phyloP scores from a whole-genome alignment of 2,329 filamentous ascomycete genomes.

The Claviceps pusilla region DNA sequence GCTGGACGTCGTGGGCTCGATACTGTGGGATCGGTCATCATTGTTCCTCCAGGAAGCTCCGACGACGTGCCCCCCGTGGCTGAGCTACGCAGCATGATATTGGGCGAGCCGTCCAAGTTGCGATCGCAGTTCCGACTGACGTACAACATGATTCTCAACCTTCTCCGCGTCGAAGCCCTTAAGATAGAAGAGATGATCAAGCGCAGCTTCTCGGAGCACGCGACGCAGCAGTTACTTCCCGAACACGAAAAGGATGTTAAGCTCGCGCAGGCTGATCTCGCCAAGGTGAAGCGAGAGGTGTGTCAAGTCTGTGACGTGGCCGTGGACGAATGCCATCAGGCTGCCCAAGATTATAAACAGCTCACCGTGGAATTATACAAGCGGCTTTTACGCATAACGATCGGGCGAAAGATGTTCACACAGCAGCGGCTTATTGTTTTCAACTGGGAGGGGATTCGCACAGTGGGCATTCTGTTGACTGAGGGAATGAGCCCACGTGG shows the following conservation, averaged over 20 bases:
- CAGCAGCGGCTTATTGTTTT: constrained; percentile 69
- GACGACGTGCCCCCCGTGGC: constrained; percentile 80
- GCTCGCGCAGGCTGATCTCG: constrained; percentile 78
- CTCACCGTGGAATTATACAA: constrained; percentile 71
- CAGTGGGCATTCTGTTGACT: constrained; percentile 62
- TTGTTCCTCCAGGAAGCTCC: constrained; percentile 62
- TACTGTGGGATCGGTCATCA: constrained; percentile 83
- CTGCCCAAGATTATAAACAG: constrained; percentile 63
- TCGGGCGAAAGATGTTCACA: constrained; percentile 66
- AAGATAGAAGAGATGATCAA: constrained; percentile 99
- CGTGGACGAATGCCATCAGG: constrained; percentile 67
- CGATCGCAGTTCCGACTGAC: constrained; percentile 92
- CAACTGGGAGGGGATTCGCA: constrained; percentile 69
- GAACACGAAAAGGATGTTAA: constrained; percentile 94
- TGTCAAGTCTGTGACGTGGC: constrained; percentile 71
- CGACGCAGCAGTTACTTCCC: constrained; percentile 81
- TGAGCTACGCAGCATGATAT: constrained; percentile 81
- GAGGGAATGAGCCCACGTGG: constrained; percentile 55
- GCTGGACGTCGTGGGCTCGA: constrained; percentile 88
- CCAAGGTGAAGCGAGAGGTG: constrained; percentile 72
- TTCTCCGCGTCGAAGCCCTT: constrained; percentile 84
- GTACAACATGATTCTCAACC: constrained; percentile 98
- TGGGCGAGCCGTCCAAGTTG: constrained; percentile 88
- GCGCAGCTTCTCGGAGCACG: constrained; percentile 95
- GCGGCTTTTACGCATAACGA: constrained; percentile 60